Conservation (phyloP, 192 early-diverging fungal genomes). For the Coemansia brasiliensis region DNA sequence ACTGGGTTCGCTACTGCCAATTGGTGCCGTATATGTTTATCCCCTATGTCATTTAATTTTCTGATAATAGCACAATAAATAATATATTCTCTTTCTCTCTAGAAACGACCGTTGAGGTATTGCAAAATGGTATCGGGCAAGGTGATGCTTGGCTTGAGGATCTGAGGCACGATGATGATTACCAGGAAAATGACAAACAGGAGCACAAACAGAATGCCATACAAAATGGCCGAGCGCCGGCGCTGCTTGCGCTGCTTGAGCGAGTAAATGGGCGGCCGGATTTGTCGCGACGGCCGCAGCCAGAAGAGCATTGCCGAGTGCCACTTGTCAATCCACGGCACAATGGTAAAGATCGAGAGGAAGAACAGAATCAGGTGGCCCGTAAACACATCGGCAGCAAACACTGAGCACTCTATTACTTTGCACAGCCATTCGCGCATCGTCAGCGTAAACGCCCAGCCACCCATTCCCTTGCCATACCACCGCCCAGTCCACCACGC, state of each 20-base stretch:
- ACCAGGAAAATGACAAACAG: constrained; percentile 65
- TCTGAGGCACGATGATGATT: constrained; percentile 64
- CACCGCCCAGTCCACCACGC: constrained; percentile 89
- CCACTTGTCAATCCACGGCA: constrained; percentile 71
- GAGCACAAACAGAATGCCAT: constrained; percentile 67
- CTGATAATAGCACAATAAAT: not conserved
- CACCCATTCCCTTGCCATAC: constrained; percentile 72
- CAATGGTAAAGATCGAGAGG: constrained; percentile 67
- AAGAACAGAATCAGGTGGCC: constrained; percentile 78
- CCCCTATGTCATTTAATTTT: constrained; percentile 64
- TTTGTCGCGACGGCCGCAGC: constrained; percentile 78
- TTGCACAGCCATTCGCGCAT: constrained; percentile 82
- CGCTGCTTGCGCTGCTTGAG: constrained; percentile 64
- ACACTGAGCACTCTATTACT: constrained; percentile 80
- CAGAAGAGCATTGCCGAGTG: constrained; percentile 84
- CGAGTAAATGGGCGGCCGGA: constrained; percentile 72
- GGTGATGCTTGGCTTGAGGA: constrained; percentile 43
- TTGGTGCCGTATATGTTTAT: constrained; percentile 84
- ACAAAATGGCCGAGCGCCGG: constrained; percentile 63
- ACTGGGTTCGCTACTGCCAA: constrained; percentile 86
- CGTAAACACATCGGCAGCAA: constrained; percentile 75
- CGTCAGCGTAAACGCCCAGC: constrained; percentile 67
- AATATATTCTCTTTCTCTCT: constrained; percentile 3
- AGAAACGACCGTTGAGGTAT: constrained; percentile 54
- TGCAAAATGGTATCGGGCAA: constrained; percentile 34